Percentiles rank a stretch among this genome's conserved stretches.
phyloP scores from a whole-genome alignment of 257 asterid species.

The Solanum etuberosum region DNA sequence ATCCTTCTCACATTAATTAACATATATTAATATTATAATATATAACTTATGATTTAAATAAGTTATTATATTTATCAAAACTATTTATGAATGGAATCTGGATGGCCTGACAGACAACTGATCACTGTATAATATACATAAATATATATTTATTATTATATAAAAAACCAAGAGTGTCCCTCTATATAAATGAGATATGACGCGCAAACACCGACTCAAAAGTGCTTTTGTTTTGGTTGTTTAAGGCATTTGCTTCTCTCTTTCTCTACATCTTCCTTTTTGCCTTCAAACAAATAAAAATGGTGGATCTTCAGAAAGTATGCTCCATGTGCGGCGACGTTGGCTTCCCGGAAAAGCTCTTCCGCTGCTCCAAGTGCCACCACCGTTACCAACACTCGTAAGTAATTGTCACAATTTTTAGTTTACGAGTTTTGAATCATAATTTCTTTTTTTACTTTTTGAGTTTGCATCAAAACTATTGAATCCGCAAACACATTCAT shows the following conservation, averaged over 20 bases:
- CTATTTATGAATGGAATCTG: too few relatives aligned
- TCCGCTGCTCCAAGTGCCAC: slow-evolving; percentile 86
- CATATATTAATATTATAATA: background rate
- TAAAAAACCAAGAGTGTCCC: background rate
- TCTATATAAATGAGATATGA: background rate
- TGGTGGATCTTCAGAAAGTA: slow-evolving; percentile 80
- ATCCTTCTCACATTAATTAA: background rate
- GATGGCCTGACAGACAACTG: too few relatives aligned
- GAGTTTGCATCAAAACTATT: background rate
- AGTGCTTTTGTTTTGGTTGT: background rate
- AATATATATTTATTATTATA: too few relatives aligned
- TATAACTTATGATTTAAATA: background rate
- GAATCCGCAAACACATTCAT: background rate
- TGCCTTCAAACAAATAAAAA: background rate
- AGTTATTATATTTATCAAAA: too few relatives aligned
- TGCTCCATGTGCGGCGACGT: slow-evolving; percentile 97
- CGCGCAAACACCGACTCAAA: slow-evolving; percentile 4
- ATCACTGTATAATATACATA: background rate
- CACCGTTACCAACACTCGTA: slow-evolving; percentile 90
- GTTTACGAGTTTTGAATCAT: slow-evolving; percentile 7
- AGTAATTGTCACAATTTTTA: background rate
- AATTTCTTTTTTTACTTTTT: background rate
- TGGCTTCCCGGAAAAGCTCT: slow-evolving; percentile 86
- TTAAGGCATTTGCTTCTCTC: background rate
- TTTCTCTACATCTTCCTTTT: background rate